These are phyloP conservation scores for Ustilago shanxiensis DNA, from an alignment of 1,284 basidiomycete species.

Conservation along the genomic window DNA sequence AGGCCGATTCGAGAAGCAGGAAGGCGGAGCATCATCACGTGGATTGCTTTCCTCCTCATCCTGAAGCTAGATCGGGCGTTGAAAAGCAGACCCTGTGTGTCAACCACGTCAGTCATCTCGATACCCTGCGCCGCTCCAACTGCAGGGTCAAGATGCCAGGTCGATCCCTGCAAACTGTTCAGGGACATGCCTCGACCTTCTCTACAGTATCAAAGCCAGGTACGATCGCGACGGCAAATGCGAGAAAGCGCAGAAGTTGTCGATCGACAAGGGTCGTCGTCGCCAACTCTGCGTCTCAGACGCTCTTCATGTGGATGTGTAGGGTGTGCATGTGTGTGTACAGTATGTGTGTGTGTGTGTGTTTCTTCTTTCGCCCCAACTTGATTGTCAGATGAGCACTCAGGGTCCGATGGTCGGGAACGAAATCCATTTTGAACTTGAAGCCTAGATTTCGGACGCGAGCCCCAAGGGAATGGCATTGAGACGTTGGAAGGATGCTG, in stretches of 20 bases:
- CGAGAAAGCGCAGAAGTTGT: not conserved
- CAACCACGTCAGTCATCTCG: not conserved
- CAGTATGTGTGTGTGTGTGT: too few species aligned
- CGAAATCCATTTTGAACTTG: not conserved
- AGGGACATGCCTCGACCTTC: not conserved
- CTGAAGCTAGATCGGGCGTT: not conserved
- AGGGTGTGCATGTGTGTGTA: too few species aligned
- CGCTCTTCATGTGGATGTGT: too few species aligned
- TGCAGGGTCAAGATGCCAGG: not conserved
- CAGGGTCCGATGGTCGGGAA: constrained; percentile 15
- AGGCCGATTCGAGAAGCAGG: not conserved
- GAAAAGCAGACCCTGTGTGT: not conserved
- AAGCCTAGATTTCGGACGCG: not conserved
- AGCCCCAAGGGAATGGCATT: not conserved
- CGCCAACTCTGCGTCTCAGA: too few species aligned
- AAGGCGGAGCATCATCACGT: constrained; percentile 1
- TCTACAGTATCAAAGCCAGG: not conserved
- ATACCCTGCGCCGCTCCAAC: not conserved
- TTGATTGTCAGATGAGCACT: not conserved
- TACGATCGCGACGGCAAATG: not conserved
- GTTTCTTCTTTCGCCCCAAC: too few species aligned
- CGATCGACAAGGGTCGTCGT: not conserved
- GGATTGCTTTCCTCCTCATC: not conserved
- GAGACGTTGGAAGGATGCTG: not conserved
- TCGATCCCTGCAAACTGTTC: not conserved